A percentile compares a stretch with the other conserved stretches of the same genome.
Evolutionary conservation across 2,329 filamentous ascomycete genomes (phyloP).

Genomic region (Alternaria viburni): DNA sequence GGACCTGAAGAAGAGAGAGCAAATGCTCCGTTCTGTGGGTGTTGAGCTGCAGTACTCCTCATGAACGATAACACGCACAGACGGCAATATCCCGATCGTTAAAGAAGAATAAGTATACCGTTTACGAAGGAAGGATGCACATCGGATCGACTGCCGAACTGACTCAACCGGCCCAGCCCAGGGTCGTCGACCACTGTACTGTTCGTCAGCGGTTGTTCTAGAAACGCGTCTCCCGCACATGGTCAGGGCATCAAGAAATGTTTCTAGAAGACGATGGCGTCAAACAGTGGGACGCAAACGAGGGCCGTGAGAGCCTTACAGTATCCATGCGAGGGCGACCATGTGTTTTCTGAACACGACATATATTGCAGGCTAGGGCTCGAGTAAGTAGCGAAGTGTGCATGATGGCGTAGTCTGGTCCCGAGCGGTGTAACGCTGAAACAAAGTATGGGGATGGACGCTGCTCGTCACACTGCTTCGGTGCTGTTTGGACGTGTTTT

Average conservation of each 20-base stretch:
- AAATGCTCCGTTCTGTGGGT: constrained; percentile 77
- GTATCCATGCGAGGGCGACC: constrained; percentile 15
- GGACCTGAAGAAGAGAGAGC: constrained; percentile 76
- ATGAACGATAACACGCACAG: constrained; percentile 52
- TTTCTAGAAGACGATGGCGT: constrained; percentile 28
- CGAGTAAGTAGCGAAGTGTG: constrained; percentile 21
- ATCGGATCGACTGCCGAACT: not conserved
- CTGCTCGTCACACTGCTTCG: constrained; percentile 13
- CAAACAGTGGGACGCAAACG: constrained; percentile 18
- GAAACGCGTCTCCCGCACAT: constrained; percentile 17
- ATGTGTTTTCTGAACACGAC: constrained; percentile 25
- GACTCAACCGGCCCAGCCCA: not conserved
- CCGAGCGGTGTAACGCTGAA: constrained; percentile 35
- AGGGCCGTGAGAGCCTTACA: constrained; percentile 3
- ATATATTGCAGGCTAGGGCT: constrained; percentile 20
- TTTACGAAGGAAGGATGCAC: constrained; percentile 11
- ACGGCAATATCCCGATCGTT: constrained; percentile 10
- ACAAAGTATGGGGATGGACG: constrained; percentile 30
- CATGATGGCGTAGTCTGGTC: constrained; percentile 24
- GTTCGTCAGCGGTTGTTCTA: constrained; percentile 21
- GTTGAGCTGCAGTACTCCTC: constrained; percentile 85
- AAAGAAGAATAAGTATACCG: constrained; percentile 7
- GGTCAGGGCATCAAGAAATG: constrained; percentile 15
- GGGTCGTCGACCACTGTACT: constrained; percentile 1
- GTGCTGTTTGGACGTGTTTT: constrained; percentile 29